Base-by-base conservation (phyloP, 2,329 filamentous ascomycete species). In the Geosmithia flava region DNA sequence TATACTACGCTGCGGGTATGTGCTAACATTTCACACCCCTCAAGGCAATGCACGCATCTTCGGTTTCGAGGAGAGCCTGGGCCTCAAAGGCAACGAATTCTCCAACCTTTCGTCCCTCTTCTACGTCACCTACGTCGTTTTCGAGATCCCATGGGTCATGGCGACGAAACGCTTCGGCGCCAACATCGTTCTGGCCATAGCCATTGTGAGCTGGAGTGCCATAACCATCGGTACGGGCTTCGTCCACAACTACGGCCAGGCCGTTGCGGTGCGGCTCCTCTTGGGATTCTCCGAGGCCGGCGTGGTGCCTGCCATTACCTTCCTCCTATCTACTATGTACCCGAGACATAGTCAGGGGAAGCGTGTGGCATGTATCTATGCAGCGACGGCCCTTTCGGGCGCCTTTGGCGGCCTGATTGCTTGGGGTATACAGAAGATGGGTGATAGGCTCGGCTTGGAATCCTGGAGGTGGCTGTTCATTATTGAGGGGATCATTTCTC, bases 381-480 rank as follows among this genome's bases (percentile, higher is more conserved):
- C 75, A 8, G 70, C 69, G 2, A 72, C 79, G 2, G 80, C 81
- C 0, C 61, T 82, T 1, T 76, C 80, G 0, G 81, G 81, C 7
- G 79, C 80, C 1, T 80, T 71, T 46, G 80, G 81, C 20, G 81
- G 82, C 0, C 67, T 85, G 0, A 68, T 85, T 0, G 81, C 81
- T 0, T 83, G 80, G 47, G 80, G 68, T 0, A 81, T 84, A 50
- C 76, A 76, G 0, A 75, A 75, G 54, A 79, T 85, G 69, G 73
- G 83, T 49, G 78, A 78, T 1, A 58, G 74, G 10, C 63, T 65
- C 0, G 79, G 78, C 2, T 68, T 74, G 50, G 60, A 67, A 15
- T 81, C 77, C 1, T 85, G 81, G 81, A 64, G 81, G 45, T 85
- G 80, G 81, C 80, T 83, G 51, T 68, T 83, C 59, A 75, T 78